phyloP scores from a whole-genome alignment of 208 protist species.

The Wallacemonas sp. region DNA sequence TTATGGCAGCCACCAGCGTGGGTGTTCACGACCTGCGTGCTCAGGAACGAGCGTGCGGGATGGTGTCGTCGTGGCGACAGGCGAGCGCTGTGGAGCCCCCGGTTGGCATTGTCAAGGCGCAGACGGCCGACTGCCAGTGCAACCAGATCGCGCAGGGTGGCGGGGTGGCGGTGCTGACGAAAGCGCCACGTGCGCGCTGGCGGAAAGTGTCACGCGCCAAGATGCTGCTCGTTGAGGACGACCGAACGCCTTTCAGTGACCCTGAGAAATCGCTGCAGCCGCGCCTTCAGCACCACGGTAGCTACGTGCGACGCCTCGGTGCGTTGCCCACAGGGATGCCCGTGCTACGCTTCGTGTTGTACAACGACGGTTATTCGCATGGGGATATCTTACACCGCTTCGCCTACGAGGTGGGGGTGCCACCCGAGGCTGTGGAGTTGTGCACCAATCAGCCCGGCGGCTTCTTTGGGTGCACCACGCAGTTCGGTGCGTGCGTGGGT shows the following conservation, averaged over 20 bases:
- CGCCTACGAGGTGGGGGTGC: slow-evolving; percentile 54
- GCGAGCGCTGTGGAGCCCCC: not conserved
- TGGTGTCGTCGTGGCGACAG: slow-evolving; percentile 26
- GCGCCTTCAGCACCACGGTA: slow-evolving; percentile 67
- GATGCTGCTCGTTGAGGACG: slow-evolving; percentile 66
- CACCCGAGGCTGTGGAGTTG: slow-evolving; percentile 45
- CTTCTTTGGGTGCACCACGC: slow-evolving; percentile 62
- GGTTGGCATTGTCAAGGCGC: slow-evolving; percentile 59
- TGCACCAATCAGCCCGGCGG: slow-evolving; percentile 36
- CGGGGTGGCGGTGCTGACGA: slow-evolving; percentile 38
- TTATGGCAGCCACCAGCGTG: slow-evolving; percentile 5
- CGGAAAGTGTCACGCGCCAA: slow-evolving; percentile 66
- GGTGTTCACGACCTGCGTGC: slow-evolving; percentile 39
- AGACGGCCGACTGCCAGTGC: slow-evolving; percentile 71
- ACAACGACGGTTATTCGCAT: slow-evolving; percentile 59
- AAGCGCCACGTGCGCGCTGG: slow-evolving; percentile 61
- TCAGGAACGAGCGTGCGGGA: slow-evolving; percentile 58
- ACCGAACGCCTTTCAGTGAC: slow-evolving; percentile 55
- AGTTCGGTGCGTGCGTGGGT: slow-evolving; percentile 65
- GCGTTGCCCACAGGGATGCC: slow-evolving; percentile 45
- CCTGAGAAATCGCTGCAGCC: slow-evolving; percentile 58
- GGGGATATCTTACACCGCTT: slow-evolving; percentile 61
- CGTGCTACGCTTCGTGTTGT: slow-evolving; percentile 72
- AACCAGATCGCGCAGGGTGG: slow-evolving; percentile 52
- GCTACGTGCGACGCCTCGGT: slow-evolving; percentile 64